Evolutionary conservation across 2,329 filamentous ascomycete genomes (phyloP).

Genomic region (Epichloe gansuensis): DNA sequence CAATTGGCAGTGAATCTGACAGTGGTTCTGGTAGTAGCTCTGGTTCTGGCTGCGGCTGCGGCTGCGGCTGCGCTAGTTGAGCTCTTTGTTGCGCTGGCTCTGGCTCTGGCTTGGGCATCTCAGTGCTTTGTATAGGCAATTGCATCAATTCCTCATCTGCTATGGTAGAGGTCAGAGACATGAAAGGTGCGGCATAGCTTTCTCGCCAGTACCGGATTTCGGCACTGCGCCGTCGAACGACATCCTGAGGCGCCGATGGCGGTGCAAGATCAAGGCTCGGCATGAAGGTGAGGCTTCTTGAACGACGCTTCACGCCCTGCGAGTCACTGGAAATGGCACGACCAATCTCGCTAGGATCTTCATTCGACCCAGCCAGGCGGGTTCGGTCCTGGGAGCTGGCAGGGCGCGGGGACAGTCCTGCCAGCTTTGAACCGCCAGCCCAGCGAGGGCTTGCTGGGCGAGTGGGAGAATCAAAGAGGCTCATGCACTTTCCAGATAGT

Average conservation of each 20-base stretch:
- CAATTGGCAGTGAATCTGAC: background rate
- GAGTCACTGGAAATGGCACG: slow-evolving; percentile 47
- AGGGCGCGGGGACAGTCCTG: slow-evolving; percentile 47
- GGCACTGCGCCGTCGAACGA: slow-evolving; percentile 42
- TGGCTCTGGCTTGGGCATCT: slow-evolving; percentile 12
- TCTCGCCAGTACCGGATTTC: slow-evolving; percentile 54
- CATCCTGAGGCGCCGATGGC: slow-evolving; percentile 11
- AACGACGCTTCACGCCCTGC: slow-evolving; percentile 38
- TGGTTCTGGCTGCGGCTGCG: slow-evolving; percentile 17
- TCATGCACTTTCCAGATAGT: slow-evolving; percentile 15
- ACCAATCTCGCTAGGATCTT: slow-evolving; percentile 45
- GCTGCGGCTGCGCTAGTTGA: slow-evolving; percentile 12
- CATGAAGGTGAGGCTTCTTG: slow-evolving; percentile 46
- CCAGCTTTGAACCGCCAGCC: slow-evolving; percentile 29
- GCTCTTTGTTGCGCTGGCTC: slow-evolving; percentile 6
- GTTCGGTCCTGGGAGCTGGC: slow-evolving; percentile 46
- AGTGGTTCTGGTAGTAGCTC: slow-evolving; percentile 13
- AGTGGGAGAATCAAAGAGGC: background rate
- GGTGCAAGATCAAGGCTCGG: slow-evolving; percentile 23
- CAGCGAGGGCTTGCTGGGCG: slow-evolving; percentile 15
- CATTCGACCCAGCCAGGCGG: slow-evolving; percentile 22
- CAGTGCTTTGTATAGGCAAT: slow-evolving; percentile 19
- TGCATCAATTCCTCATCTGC: slow-evolving; percentile 19
- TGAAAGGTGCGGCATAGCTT: slow-evolving; percentile 40
- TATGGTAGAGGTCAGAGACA: slow-evolving; percentile 40